Evolutionary conservation across 176 grass and related monocot species (phyloP).

Genomic region (sorghum (Sorghum bicolor)): Sorghum_bicolor_NCBIv3 NC_012870.2:12004001-12004500

Average conservation of each 20-base stretch:
- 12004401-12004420: constrained; percentile 57
- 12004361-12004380: constrained; percentile 45
- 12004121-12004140: constrained; percentile 45
- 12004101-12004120: constrained; percentile 42
- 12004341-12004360: constrained; percentile 82
- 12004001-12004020: constrained; percentile 42
- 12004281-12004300: constrained; percentile 55
- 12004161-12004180: constrained; percentile 58
- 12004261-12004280: constrained; percentile 62
- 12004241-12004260: constrained; percentile 54
- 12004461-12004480: background rate
- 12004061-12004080: constrained; percentile 69
- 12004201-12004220: constrained; percentile 6
- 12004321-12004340: constrained; percentile 75
- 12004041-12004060: constrained; percentile 68
- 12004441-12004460: constrained; percentile 28
- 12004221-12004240: constrained; percentile 32
- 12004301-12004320: constrained; percentile 47
- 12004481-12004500: background rate
- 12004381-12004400: constrained; percentile 43
- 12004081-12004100: constrained; percentile 67
- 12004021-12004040: constrained; percentile 54
- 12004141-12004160: constrained; percentile 74
- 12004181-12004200: background rate
- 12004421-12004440: constrained; percentile 70